phyloP scores from a whole-genome alignment of 257 asterid species.

The Euphrasia confusa region DNA sequence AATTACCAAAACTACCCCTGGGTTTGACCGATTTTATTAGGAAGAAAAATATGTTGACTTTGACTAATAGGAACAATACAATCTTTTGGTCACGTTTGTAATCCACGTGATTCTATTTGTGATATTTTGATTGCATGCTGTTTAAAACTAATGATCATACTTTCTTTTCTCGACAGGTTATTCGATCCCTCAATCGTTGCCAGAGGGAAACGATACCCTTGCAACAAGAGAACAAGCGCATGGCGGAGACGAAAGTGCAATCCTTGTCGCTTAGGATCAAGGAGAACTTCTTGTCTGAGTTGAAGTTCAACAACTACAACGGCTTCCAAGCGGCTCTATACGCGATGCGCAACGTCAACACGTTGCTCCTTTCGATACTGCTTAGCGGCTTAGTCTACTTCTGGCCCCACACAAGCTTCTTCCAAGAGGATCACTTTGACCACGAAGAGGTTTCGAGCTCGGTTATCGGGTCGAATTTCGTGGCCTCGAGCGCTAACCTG shows the following conservation, averaged over 20 bases:
- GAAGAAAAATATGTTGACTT: too few relatives aligned
- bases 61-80: background rate
- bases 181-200: slow-evolving; percentile 55
- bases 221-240: slow-evolving; percentile 56
- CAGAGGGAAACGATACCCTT: slow-evolving; percentile 52
- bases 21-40: background rate
- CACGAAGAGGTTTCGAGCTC: background rate
- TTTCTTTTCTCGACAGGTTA: slow-evolving; percentile 29
- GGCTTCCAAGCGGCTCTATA: slow-evolving; percentile 65
- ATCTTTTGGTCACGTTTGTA: background rate
- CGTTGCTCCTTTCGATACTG: slow-evolving; percentile 56
- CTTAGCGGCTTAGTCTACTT: slow-evolving; percentile 48
- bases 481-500: slow-evolving; percentile 53
- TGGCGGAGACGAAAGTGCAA: slow-evolving; percentile 49
- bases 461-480: slow-evolving; percentile 24
- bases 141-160: background rate
- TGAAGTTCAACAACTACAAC: slow-evolving; percentile 57
- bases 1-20: background rate
- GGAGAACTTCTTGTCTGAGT: slow-evolving; percentile 36
- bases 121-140: too few relatives aligned
- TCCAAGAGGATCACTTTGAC: slow-evolving; percentile 15
- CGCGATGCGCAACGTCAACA: slow-evolving; percentile 61
- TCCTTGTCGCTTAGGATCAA: slow-evolving; percentile 44
- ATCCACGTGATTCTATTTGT: too few relatives aligned
- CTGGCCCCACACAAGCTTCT: slow-evolving; percentile 30